Evolutionary conservation across 371 early-diverging fungal species (phyloP).

Genomic region (Phascolomyces articulosus): DNA sequence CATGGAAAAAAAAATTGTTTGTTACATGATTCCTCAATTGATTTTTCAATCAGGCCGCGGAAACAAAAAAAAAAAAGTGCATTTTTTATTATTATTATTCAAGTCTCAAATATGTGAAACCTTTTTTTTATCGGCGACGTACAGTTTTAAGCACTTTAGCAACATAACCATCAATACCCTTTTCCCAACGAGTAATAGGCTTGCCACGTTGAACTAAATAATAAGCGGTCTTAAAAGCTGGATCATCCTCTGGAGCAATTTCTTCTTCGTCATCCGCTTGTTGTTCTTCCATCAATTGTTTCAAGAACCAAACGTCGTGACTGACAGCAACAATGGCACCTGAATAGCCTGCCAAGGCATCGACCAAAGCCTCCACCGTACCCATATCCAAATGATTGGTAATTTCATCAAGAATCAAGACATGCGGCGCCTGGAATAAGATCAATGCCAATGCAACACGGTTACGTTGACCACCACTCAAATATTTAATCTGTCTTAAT

Average conservation of each 20-base stretch:
- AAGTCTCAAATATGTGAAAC: no score
- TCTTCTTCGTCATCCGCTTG: conserved; percentile 30
- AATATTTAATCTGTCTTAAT: conserved; percentile 45
- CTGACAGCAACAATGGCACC: conserved; percentile 72
- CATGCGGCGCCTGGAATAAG: conserved; percentile 68
- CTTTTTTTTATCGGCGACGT: background rate
- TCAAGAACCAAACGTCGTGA: conserved; percentile 78
- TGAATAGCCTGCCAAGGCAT: conserved; percentile 59
- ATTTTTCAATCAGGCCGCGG: no score
- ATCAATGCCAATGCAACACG: conserved; percentile 75
- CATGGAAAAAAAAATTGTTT: no score
- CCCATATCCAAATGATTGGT: conserved; percentile 86
- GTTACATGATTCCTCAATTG: no score
- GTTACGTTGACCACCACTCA: conserved; percentile 81
- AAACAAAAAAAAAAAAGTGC: conserved; percentile 3
- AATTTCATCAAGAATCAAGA: conserved; percentile 85
- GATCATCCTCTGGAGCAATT: conserved; percentile 27
- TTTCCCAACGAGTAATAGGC: conserved; percentile 44
- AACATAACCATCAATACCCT: conserved; percentile 48
- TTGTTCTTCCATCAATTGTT: conserved; percentile 55
- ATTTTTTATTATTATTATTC: conserved; percentile 5
- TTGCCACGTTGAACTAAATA: conserved; percentile 39
- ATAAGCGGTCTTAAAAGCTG: conserved; percentile 20
- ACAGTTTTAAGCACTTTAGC: conserved; percentile 31
- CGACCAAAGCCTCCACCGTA: conserved; percentile 66